Conservation (phyloP, 2,329 filamentous ascomycete genomes). For the Penicillium sclerotiorum region DNA sequence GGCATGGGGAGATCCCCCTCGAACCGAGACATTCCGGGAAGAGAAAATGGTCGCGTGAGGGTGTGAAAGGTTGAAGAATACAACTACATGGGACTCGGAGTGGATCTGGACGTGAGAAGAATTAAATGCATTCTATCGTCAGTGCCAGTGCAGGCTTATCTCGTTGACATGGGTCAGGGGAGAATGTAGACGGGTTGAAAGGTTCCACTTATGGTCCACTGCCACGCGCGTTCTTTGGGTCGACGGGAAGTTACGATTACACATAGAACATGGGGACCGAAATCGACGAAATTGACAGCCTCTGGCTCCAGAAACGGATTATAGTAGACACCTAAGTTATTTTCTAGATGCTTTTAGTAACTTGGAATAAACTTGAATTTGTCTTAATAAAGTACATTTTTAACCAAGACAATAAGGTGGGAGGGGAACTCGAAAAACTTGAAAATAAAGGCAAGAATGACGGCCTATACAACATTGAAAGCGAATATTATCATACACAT, state of each 20-base stretch:
- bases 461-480: neutral
- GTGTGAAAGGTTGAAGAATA: neutral
- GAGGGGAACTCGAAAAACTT: neutral
- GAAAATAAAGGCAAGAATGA: neutral
- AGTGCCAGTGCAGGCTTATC: no score
- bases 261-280: neutral
- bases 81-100: neutral
- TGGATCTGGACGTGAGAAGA: no score
- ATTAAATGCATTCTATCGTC: no score
- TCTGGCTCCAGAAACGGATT: neutral
- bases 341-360: neutral
- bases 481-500: neutral
- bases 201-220: constrained; percentile 1
- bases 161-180: no score
- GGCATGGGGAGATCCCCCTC: neutral
- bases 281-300: neutral
- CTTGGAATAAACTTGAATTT: neutral
- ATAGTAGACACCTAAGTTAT: neutral
- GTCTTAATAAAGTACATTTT: neutral
- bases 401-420: neutral
- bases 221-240: constrained; percentile 7
- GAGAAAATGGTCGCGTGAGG: constrained; percentile 1
- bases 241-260: no score
- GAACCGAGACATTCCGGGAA: neutral
- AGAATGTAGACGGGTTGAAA: neutral